Percentiles rank a stretch among this genome's conserved stretches.
These are phyloP conservation scores for Clarireedia homoeocarpa DNA, from an alignment of 2,329 filamentous ascomycete genomes.

Conservation along the genomic window DNA sequence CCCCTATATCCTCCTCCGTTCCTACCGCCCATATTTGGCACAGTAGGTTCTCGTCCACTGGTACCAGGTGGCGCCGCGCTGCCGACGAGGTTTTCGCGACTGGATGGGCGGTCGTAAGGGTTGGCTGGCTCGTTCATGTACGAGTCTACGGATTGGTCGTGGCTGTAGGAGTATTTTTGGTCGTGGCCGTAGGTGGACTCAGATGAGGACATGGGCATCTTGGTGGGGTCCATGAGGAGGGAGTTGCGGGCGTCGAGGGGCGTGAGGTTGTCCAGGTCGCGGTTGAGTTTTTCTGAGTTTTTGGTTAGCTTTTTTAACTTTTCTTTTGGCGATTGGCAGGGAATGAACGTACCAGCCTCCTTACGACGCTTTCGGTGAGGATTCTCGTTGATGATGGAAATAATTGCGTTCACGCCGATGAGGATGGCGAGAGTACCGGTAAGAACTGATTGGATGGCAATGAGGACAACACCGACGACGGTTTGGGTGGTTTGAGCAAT, in stretches of 20 bases:
- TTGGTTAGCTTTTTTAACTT: background rate
- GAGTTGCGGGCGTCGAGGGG: conserved; percentile 83
- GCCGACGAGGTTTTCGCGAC: conserved; percentile 5
- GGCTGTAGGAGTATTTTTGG: conserved; percentile 15
- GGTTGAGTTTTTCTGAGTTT: conserved; percentile 63
- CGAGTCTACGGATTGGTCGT: conserved; percentile 16
- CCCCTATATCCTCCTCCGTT: conserved; percentile 22
- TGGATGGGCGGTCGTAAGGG: conserved; percentile 16
- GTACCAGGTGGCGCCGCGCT: background rate
- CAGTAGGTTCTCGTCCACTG: background rate
- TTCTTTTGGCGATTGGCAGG: conserved; percentile 9
- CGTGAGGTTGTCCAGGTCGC: conserved; percentile 75
- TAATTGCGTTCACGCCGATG: conserved; percentile 82
- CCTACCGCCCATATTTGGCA: conserved; percentile 2
- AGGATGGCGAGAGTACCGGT: conserved; percentile 79
- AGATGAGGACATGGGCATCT: background rate
- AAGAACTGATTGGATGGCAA: conserved; percentile 80
- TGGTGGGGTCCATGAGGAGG: conserved; percentile 43
- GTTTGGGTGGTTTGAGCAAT: conserved; percentile 90
- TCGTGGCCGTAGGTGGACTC: conserved; percentile 19
- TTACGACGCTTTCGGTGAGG: conserved; percentile 83
- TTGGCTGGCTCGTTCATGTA: conserved; percentile 27
- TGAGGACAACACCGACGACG: conserved; percentile 84
- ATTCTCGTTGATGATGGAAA: conserved; percentile 76
- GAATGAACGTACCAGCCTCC: conserved; percentile 69